phyloP scores from a whole-genome alignment of 129 eudicot genomes.

The Dittrichia graveolens region DNA sequence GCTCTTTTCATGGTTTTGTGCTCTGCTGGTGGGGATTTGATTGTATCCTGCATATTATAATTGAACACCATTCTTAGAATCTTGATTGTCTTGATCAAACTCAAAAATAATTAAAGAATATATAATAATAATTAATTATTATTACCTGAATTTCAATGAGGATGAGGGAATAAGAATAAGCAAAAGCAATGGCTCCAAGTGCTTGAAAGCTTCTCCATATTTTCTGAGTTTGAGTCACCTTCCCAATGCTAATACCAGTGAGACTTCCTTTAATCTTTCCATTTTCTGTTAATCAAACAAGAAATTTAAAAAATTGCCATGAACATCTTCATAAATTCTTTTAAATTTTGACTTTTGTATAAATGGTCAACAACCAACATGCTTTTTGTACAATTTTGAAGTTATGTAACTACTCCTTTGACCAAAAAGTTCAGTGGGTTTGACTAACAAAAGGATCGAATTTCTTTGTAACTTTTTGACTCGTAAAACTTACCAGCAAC shows the following conservation, averaged over 20 bases:
- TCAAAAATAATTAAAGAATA: background rate
- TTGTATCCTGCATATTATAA: conserved; percentile 58
- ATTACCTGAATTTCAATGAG: conserved; percentile 96
- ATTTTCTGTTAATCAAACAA: conserved; percentile 48
- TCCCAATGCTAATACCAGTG: conserved; percentile 91
- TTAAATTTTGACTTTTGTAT: background rate
- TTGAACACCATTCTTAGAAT: too few species aligned
- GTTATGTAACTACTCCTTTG: background rate
- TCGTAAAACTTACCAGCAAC: conserved; percentile 57
- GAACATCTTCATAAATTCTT: background rate
- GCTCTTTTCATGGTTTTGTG: conserved; percentile 92
- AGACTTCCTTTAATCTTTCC: conserved; percentile 72
- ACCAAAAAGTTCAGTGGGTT: background rate
- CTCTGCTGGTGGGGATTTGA: conserved; percentile 95
- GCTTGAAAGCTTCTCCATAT: conserved; percentile 97
- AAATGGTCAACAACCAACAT: conserved; percentile 6
- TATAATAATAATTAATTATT: background rate
- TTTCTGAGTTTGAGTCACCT: conserved; percentile 67
- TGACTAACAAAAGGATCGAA: conserved; percentile 5
- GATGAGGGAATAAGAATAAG: conserved; percentile 95
- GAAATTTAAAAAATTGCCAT: background rate
- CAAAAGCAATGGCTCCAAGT: conserved; percentile 98
- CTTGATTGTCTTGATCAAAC: too few species aligned
- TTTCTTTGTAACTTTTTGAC: background rate
- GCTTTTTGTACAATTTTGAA: conserved; percentile 12